Evolutionary conservation across 2,329 filamentous ascomycete genomes (phyloP), one percentile per base, ranked within the genome.

Genomic region (Nemania sp.): DNA sequence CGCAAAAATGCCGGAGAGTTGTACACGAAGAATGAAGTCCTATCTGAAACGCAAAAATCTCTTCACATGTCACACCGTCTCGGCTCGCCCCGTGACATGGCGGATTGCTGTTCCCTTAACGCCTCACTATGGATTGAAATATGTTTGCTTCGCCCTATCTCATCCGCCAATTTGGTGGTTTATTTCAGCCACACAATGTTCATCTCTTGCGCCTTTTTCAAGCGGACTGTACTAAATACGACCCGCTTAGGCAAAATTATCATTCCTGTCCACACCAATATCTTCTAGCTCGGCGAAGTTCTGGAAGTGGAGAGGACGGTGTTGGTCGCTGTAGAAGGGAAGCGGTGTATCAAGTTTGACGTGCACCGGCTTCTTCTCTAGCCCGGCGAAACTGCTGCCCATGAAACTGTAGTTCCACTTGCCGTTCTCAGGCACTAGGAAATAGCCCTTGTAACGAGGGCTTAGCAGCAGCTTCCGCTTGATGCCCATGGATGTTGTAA

Each of bases 341-440:
- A 87, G 74, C 15, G 94, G 94, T 37, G 91, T 95, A 73, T 97
- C 95, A 49, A 99, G 86, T 79, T 94, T 94, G 65, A 97, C 92
- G 64, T 91, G 89, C 37, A 97, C 83, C 3, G 86, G 81, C 76
- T 91, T 90, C 85, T 97, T 97, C 76, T 96, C 91, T 60, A 96
- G 81, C 34, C 86, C 86, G 12, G 87, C 86, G 69, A 97, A 99
- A 0, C 86, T 86, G 61, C 86, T 91, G 50, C 94, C 94, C 86
- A 97, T 91, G 80, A 99, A 99, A 72, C 89, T 94, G 77, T 97
- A 99, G 74, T 99, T 99, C 94, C 94, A 99, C 57, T 88, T 81
- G 59, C 86, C 86, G 49, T 88, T 87, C 68, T 97, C 92, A 0
- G 94, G 94, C 19, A 97, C 91, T 50, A 99, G 77, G 84, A 99